Conservation (phyloP, 306 rosid genomes). For the Acacia acuminata region DNA sequence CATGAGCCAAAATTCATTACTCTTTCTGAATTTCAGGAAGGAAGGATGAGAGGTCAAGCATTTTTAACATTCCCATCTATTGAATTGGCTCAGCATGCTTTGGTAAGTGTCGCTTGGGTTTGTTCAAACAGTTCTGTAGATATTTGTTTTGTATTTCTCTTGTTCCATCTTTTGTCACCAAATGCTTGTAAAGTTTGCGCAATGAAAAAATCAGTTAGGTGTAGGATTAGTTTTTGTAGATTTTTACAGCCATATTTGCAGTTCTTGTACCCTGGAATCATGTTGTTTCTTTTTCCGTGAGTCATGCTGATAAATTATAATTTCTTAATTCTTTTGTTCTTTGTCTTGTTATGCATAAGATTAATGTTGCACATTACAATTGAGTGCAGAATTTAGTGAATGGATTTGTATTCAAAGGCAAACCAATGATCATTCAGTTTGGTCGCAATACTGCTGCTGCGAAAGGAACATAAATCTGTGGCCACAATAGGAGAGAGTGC, state of each 20-base stretch:
- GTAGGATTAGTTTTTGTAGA: background rate
- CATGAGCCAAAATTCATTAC: constrained; percentile 20
- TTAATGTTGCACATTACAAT: constrained; percentile 20
- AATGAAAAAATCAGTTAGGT: background rate
- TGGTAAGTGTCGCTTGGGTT: constrained; percentile 46
- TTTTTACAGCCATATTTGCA: constrained; percentile 10
- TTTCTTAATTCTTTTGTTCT: constrained; percentile 13
- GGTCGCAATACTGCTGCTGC: constrained; percentile 76
- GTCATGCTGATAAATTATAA: background rate
- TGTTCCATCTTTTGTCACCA: background rate
- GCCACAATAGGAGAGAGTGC: background rate
- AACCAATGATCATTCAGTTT: constrained; percentile 92
- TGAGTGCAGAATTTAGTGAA: constrained; percentile 74
- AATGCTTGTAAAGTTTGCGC: constrained; percentile 6
- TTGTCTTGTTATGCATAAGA: background rate
- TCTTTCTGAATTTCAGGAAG: constrained; percentile 71
- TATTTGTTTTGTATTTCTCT: background rate
- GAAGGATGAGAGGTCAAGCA: constrained; percentile 98
- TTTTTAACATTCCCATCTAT: constrained; percentile 85
- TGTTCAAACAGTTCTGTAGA: background rate
- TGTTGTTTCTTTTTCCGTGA: background rate
- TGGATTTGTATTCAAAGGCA: constrained; percentile 82
- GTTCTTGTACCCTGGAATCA: background rate
- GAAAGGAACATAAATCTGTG: constrained; percentile 44
- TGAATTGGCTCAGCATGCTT: constrained; percentile 80